phyloP scores from a whole-genome alignment of 164 flowering plant species.

The Magnolia changhungtana region DNA sequence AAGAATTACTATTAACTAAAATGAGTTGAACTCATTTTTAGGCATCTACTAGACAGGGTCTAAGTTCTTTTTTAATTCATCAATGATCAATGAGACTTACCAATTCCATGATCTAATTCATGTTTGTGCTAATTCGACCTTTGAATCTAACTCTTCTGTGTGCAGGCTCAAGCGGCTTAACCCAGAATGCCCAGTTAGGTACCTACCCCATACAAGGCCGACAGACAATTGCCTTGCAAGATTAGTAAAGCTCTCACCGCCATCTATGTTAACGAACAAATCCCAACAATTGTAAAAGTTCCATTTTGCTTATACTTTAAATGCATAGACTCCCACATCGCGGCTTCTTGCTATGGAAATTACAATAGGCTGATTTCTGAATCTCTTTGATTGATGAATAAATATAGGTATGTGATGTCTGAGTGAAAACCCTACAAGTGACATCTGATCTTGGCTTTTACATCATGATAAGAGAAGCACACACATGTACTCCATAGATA shows the following conservation, averaged over 20 bases:
- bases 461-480: not conserved
- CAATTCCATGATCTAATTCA: not conserved
- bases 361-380: not conserved
- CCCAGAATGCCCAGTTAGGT: conserved; percentile 39
- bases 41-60: no score
- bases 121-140: not conserved
- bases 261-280: not conserved
- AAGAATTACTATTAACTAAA: no score
- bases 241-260: conserved; percentile 23
- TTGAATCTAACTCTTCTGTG: not conserved
- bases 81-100: not conserved
- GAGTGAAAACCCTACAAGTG: not conserved
- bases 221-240: conserved; percentile 66
- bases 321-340: not conserved
- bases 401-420: not conserved
- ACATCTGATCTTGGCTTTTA: not conserved
- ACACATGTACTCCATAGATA: not conserved
- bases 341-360: not conserved
- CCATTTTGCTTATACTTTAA: not conserved
- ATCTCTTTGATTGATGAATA: not conserved
- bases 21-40: no score
- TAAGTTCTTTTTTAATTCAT: no score
- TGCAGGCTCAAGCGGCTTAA: conserved; percentile 64
- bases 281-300: not conserved
- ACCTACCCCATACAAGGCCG: conserved; percentile 75